phyloP scores from a whole-genome alignment of 768 basidiomycete species.

The Psilocybe cubensis region DNA sequence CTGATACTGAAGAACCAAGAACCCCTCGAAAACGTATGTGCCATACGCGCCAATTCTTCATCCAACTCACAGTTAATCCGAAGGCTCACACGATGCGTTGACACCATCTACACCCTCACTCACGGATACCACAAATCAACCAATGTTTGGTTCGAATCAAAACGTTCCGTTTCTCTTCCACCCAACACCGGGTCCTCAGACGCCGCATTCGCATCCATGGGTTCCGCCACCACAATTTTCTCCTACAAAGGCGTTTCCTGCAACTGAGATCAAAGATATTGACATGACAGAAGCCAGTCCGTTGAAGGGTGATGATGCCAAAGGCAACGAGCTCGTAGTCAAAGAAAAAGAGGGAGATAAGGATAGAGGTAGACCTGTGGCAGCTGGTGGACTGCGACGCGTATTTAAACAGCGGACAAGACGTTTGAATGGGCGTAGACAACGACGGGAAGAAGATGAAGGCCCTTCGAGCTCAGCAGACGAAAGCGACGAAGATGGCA shows the following conservation, averaged over 20 bases:
- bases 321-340: constrained; percentile 24
- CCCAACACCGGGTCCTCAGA: constrained; percentile 39
- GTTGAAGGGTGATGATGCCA: constrained; percentile 32
- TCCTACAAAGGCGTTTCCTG: constrained; percentile 60
- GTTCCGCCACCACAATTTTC: constrained; percentile 64
- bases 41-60: not conserved
- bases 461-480: constrained; percentile 45
- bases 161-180: constrained; percentile 78
- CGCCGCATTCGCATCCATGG: constrained; percentile 65
- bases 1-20: constrained; percentile 43
- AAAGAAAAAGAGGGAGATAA: constrained; percentile 35
- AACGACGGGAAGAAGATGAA: constrained; percentile 36
- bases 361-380: constrained; percentile 53
- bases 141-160: constrained; percentile 66
- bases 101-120: constrained; percentile 48
- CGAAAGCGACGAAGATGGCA: constrained; percentile 49
- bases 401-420: constrained; percentile 66
- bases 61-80: constrained; percentile 5
- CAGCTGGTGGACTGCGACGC: constrained; percentile 66
- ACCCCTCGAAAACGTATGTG: constrained; percentile 72
- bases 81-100: constrained; percentile 42
- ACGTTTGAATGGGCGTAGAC: constrained; percentile 31
- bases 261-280: constrained; percentile 60
- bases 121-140: constrained; percentile 37
- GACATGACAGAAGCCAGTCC: constrained; percentile 80